Conservation (phyloP, 768 basidiomycete genomes). For the Mrakia blollopis region DNA sequence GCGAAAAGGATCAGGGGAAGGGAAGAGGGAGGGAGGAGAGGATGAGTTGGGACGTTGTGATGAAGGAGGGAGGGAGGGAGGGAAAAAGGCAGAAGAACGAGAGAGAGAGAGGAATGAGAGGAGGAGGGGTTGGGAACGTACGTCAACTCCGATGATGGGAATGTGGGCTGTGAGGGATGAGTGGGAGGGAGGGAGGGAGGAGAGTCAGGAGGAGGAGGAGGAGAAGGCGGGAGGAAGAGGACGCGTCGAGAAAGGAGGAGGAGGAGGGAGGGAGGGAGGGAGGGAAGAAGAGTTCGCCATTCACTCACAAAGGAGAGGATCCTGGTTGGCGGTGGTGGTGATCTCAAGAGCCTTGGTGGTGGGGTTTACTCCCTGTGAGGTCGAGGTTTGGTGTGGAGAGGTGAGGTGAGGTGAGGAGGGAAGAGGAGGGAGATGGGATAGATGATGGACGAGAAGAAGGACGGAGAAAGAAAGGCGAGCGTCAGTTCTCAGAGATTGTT, state of each 20-base stretch:
- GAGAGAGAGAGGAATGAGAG: not conserved
- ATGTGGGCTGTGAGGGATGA: conserved; percentile 56
- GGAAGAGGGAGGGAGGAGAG: too few species aligned
- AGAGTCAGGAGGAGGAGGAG: not conserved
- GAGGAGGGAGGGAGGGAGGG: not conserved
- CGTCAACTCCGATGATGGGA: conserved; percentile 85
- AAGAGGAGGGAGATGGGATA: not conserved
- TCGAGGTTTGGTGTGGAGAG: too few species aligned
- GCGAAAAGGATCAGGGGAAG: too few species aligned
- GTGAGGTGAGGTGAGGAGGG: too few species aligned
- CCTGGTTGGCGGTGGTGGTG: conserved; percentile 92
- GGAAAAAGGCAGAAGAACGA: too few species aligned
- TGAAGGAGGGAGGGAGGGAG: conserved; percentile 62
- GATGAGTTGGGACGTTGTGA: too few species aligned
- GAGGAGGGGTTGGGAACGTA: conserved; percentile 55
- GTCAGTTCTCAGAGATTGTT: not conserved
- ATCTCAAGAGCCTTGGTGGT: conserved; percentile 72
- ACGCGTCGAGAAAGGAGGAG: not conserved
- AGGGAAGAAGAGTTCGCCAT: too few species aligned
- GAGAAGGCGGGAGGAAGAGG: not conserved
- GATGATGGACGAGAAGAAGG: not conserved
- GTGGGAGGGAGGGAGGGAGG: not conserved
- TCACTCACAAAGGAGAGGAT: conserved; percentile 66
- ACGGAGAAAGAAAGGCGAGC: not conserved
- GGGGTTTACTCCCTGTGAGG: conserved; percentile 61